Evolutionary conservation across 2,329 filamentous ascomycete species (phyloP), one percentile per base, ranked within the genome.

Genomic region (Neospermospora avenae): DNA sequence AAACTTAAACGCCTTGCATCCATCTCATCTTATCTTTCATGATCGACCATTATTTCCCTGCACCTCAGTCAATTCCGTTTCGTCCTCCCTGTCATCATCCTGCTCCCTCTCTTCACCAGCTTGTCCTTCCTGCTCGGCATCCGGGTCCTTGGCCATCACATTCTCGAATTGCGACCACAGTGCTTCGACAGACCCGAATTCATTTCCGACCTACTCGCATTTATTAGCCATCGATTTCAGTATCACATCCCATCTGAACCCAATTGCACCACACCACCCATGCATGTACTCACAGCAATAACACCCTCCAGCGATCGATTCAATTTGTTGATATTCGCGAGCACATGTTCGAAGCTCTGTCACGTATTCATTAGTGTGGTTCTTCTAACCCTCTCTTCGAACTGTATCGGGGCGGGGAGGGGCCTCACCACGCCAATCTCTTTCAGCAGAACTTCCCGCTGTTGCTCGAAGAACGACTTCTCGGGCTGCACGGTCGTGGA

Each of bases 131-230:
- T 65, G 70, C 18, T 72, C 65, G 2, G 71, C 69, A 53, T 77
- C 78, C 2, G 77, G 76, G 58, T 88, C 83, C 70, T 88, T 90
- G 8, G 85, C 90, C 93, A 97, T 98, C 68, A 98, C 93, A 67
- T 88, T 90, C 77, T 99, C 95, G 72, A 99, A 98, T 71, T 96
- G 91, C 41, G 90, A 96, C 95, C 95, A 99, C 16, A 99, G 82
- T 31, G 91, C 92, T 75, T 99, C 95, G 45, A 99, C 95, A 3
- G 91, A 93, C n/a, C 90, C 88, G 76, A 99, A 97, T 72, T 99
- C 95, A 75, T 96, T 96, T 39, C 95, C 95, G 55, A 99, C 87
- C 87, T 91, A 22, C 7, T 4, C n/a, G 39, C 13, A 14, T 24
- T 10, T 45, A 34, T 48, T 22, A 57, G 45, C 42, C 31, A 54